Base-by-base conservation (phyloP, 2,329 filamentous ascomycete species). In the Trichoderma sp. region DNA sequence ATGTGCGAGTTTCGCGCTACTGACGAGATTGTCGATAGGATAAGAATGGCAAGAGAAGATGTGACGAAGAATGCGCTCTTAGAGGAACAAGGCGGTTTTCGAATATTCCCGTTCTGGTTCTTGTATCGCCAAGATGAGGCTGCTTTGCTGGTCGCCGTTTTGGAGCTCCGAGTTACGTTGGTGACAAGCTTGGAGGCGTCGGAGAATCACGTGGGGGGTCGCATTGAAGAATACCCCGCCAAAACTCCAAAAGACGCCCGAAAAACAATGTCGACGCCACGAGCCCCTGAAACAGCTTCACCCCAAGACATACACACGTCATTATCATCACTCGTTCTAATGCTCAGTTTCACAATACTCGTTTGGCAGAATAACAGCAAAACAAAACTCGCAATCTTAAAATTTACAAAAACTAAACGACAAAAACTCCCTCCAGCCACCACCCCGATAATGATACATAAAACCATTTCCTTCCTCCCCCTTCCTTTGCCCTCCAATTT, bases 201-300 rank as follows among this genome's bases (percentile, higher is more conserved):
- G 23, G 23, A 47, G n/a, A 70, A 70, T 70, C 68, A 70, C 68
- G 68, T 70, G 68, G 68, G 59, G 68, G 68, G 23, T 70, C 28
- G 9, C 17, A 34, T 11, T 8, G 17, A n/a, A 59, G n/a, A 50
- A 50, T 43, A 43, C 66, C 65, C 66, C 53, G 36, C 55, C 55
- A 68, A 23, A 53, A n/a, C 39, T 20, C 26, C 65, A n/a, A n/a
- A n/a, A n/a, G n/a, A n/a, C n/a, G n/a, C n/a, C n/a, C n/a, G n/a
- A n/a, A n/a, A n/a, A n/a, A n/a, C 39, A 64, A 43, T 50, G 36
- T 39, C 58, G 23, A 34, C 39, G 43, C 62, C 62, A 65, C 26
- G 62, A 65, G 39, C 39, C 36, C 32, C 55, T 53, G 58, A 62
- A 50, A 69, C 67, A 59, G n/a, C n/a, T n/a, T 23, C 28, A n/a